Percentiles rank a stretch among this genome's conserved stretches.
Conservation (phyloP, 305 asterid species). For the Fraxinus paxiana region DNA sequence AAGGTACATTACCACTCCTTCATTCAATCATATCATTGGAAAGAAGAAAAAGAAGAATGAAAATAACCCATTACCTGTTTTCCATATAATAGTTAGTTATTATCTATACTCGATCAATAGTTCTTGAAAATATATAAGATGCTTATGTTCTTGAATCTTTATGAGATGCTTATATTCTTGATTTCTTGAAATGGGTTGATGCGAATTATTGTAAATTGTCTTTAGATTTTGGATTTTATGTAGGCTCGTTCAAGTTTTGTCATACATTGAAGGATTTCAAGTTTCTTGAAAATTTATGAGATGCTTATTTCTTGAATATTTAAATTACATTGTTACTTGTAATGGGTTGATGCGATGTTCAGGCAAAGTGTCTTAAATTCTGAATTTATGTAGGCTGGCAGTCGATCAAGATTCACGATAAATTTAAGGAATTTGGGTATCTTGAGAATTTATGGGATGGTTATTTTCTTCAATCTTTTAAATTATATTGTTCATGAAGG, state of each 20-base stretch:
- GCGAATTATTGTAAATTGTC: not conserved
- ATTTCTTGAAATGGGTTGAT: not conserved
- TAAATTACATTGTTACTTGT: not conserved
- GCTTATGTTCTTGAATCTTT: slow-evolving; percentile 11
- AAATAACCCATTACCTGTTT: not conserved
- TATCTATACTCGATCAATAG: not conserved
- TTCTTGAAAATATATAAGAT: not conserved
- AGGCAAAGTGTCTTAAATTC: not conserved
- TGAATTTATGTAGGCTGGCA: not conserved
- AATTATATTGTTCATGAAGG: slow-evolving; percentile 22
- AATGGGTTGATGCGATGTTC: not conserved
- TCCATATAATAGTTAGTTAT: not conserved
- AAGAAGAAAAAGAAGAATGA: not conserved
- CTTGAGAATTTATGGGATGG: not conserved
- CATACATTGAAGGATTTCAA: not conserved
- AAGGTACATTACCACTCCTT: slow-evolving; percentile 40
- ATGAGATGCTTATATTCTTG: not conserved
- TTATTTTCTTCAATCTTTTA: slow-evolving; percentile 19
- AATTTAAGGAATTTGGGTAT: not conserved
- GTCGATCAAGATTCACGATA: not conserved
- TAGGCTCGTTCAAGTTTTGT: not conserved
- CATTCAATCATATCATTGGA: not conserved
- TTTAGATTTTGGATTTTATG: not conserved
- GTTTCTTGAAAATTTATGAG: slow-evolving; percentile 8
- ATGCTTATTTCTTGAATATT: slow-evolving; percentile 10